Evolutionary conservation across 768 basidiomycete genomes (phyloP).

Genomic region (Dentipellis fragilis): DNA sequence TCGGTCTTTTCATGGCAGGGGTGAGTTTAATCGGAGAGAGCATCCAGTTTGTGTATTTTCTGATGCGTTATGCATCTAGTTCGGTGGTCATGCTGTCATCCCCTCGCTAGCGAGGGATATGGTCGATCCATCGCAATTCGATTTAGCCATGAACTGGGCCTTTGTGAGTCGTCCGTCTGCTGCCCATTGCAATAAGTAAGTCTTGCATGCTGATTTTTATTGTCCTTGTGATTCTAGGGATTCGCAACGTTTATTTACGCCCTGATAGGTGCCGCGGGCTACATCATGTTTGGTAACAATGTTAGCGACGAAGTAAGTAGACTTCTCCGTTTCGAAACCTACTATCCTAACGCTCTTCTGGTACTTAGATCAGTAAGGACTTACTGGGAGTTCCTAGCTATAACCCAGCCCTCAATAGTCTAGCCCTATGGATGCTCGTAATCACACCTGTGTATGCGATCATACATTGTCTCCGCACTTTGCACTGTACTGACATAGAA

Average conservation of each 20-base stretch:
- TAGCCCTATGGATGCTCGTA: constrained; percentile 83
- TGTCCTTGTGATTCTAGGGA: neutral
- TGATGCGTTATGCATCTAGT: constrained; percentile 31
- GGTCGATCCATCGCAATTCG: constrained; percentile 71
- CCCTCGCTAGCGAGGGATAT: constrained; percentile 88
- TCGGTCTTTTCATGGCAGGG: constrained; percentile 89
- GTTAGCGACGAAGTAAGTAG: constrained; percentile 71
- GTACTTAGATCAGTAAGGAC: constrained; percentile 66
- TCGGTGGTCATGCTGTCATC: constrained; percentile 87
- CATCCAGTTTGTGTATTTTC: neutral
- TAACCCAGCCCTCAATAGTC: constrained; percentile 54
- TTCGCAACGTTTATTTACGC: constrained; percentile 20
- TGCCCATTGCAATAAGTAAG: constrained; percentile 1
- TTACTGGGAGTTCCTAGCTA: constrained; percentile 66
- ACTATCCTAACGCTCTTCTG: neutral
- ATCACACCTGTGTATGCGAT: constrained; percentile 56
- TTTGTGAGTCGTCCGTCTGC: constrained; percentile 44
- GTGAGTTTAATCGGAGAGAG: constrained; percentile 27
- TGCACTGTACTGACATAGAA: constrained; percentile 12
- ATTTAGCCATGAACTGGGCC: constrained; percentile 75
- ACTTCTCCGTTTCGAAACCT: constrained; percentile 1
- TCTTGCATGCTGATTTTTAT: neutral
- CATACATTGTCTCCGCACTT: neutral
- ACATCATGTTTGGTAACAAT: constrained; percentile 78
- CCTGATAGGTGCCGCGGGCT: constrained; percentile 71